phyloP scores from a whole-genome alignment of 2,329 filamentous ascomycete genomes.

The Xylaria sp. region DNA sequence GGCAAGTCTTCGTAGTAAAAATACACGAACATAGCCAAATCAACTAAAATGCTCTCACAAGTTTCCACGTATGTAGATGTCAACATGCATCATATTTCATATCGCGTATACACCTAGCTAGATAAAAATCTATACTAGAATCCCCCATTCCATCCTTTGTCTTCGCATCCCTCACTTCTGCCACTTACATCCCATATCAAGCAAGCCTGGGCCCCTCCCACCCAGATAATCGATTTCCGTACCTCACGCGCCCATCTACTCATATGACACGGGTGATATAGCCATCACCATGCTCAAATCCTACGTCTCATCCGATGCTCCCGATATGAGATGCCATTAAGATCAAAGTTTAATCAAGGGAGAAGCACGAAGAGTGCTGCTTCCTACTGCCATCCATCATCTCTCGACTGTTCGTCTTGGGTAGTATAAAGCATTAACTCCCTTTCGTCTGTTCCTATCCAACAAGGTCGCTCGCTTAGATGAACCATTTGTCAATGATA shows the following conservation, averaged over 20 bases:
- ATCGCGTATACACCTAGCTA: not conserved
- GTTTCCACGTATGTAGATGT: not conserved
- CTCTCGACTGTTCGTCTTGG: not conserved
- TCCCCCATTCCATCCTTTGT: slow-evolving; percentile 6
- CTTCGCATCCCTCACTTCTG: not conserved
- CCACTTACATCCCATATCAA: not conserved
- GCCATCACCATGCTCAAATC: not conserved
- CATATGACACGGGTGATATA: not conserved
- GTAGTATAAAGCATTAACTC: not conserved
- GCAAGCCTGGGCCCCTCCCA: not conserved
- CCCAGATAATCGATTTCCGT: not conserved
- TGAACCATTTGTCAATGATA: slow-evolving; percentile 15
- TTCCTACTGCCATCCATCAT: not conserved
- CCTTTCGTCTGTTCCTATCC: not conserved
- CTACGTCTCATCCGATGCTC: not conserved
- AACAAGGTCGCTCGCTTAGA: slow-evolving; percentile 14
- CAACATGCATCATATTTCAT: not conserved
- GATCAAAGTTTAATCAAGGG: not conserved
- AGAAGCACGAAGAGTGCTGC: not conserved
- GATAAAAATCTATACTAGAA: not conserved
- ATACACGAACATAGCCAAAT: not conserved
- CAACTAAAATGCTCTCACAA: not conserved
- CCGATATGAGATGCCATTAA: not conserved
- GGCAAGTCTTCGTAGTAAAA: no score
- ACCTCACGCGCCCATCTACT: not conserved